Evolutionary conservation across 257 asterid genomes (phyloP).

Genomic region (Jasminum sambac): DNA sequence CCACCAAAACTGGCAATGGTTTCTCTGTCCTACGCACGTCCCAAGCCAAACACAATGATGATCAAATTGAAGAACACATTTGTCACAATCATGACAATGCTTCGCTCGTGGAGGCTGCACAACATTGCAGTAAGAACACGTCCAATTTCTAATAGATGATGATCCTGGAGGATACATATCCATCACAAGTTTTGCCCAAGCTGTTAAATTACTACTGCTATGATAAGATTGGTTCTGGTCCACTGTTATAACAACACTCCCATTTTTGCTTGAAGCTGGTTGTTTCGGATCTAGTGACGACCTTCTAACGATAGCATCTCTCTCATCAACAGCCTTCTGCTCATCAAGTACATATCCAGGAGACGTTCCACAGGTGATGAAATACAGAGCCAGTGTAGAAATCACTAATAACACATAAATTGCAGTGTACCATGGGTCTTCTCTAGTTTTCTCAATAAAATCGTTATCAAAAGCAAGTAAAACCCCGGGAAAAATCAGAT

Average conservation of each 20-base stretch:
- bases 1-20: conserved; percentile 97
- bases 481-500: conserved; percentile 61
- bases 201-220: conserved; percentile 53
- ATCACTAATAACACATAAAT: conserved; percentile 55
- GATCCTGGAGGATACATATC: conserved; percentile 81
- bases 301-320: conserved; percentile 61
- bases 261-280: conserved; percentile 94
- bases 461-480: conserved; percentile 60
- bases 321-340: conserved; percentile 71
- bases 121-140: conserved; percentile 76
- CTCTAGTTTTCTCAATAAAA: conserved; percentile 59
- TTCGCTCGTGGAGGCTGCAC: conserved; percentile 98
- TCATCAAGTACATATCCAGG: conserved; percentile 91
- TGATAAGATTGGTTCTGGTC: conserved; percentile 43
- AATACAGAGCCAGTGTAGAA: conserved; percentile 81
- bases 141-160: conserved; percentile 62
- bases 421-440: conserved; percentile 75
- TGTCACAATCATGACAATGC: conserved; percentile 97
- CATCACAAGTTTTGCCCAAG: conserved; percentile 94
- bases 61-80: conserved; percentile 97
- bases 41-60: conserved; percentile 99
- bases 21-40: conserved; percentile 85
- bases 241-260: conserved; percentile 61
- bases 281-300: conserved; percentile 64
- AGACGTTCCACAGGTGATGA: conserved; percentile 77